Conservation (phyloP, 768 basidiomycete species). For the Pulveroboletus sp. region DNA sequence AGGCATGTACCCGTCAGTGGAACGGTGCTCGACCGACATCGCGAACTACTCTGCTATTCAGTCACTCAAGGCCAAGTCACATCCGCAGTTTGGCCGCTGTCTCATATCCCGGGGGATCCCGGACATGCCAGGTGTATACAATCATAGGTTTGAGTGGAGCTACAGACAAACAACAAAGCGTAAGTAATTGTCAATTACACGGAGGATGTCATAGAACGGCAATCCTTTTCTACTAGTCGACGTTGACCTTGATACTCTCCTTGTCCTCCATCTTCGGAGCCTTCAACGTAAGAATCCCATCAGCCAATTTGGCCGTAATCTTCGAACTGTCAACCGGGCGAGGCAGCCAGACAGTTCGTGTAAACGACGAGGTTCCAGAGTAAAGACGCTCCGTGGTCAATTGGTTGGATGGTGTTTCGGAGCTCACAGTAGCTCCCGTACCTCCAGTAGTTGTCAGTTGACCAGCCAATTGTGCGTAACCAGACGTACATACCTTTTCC, state of each 20-base stretch:
- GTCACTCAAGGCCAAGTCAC: too few species aligned
- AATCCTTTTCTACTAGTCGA: conserved; percentile 20
- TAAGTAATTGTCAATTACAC: background rate
- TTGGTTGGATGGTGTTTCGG: conserved; percentile 35
- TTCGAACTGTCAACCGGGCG: conserved; percentile 52
- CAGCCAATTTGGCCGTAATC: conserved; percentile 58
- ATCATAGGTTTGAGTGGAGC: conserved; percentile 3
- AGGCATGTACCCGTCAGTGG: too few species aligned
- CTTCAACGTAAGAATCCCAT: conserved; percentile 64
- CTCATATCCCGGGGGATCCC: too few species aligned
- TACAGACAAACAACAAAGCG: background rate
- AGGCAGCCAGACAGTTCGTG: conserved; percentile 70
- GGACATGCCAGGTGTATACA: background rate
- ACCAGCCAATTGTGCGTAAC: background rate
- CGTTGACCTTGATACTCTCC: conserved; percentile 45
- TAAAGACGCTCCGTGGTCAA: conserved; percentile 60
- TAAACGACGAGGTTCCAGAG: conserved; percentile 51
- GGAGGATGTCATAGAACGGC: background rate
- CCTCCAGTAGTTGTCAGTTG: background rate
- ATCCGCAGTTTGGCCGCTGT: too few species aligned
- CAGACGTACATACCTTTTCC: conserved; percentile 27
- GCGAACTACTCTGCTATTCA: too few species aligned
- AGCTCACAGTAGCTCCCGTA: conserved; percentile 13
- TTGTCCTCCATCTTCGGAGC: conserved; percentile 59
- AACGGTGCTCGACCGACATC: too few species aligned